Evolutionary conservation across 345 rosid species (phyloP).

Genomic region (Cardiospermum halicacabum): DNA sequence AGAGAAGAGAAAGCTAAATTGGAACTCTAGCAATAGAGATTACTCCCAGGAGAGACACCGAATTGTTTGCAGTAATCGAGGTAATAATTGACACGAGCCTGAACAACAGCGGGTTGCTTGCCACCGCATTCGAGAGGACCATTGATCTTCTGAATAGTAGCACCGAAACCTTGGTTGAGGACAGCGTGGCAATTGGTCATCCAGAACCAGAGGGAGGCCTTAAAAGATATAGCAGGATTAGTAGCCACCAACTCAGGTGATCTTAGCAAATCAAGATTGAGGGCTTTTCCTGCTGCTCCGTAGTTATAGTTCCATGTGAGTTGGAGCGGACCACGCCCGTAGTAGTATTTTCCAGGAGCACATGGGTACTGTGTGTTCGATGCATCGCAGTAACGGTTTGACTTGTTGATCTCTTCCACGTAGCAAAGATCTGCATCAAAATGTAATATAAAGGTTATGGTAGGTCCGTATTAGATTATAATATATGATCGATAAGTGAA

Average conservation of each 20-base stretch:
- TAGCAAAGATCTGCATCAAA: too few species aligned
- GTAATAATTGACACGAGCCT: slow-evolving; percentile 31
- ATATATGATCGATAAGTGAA: not conserved
- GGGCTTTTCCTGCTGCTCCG: slow-evolving; percentile 1
- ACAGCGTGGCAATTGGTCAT: slow-evolving; percentile 14
- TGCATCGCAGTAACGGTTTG: too few species aligned
- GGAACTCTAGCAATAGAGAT: slow-evolving; percentile 25
- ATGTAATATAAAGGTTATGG: too few species aligned
- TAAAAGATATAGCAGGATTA: slow-evolving; percentile 14
- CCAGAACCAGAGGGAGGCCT: slow-evolving; percentile 22
- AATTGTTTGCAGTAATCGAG: slow-evolving; percentile 37
- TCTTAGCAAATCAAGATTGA: not conserved
- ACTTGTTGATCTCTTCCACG: too few species aligned
- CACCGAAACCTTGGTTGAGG: slow-evolving; percentile 29
- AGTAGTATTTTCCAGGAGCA: too few species aligned
- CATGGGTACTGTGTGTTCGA: too few species aligned
- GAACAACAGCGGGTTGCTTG: slow-evolving; percentile 21
- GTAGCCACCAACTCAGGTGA: slow-evolving; percentile 15
- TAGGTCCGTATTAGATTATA: too few species aligned
- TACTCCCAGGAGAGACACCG: slow-evolving; percentile 34
- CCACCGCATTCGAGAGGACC: slow-evolving; percentile 43
- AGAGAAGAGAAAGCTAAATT: too few species aligned
- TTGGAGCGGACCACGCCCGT: too few species aligned
- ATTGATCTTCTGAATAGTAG: slow-evolving; percentile 41
- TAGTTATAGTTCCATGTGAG: slow-evolving; percentile 29